Percentiles rank a stretch among this genome's conserved stretches.
Evolutionary conservation across 2,329 filamentous ascomycete genomes (phyloP).

Genomic region (Metarhizium guizhouense): DNA sequence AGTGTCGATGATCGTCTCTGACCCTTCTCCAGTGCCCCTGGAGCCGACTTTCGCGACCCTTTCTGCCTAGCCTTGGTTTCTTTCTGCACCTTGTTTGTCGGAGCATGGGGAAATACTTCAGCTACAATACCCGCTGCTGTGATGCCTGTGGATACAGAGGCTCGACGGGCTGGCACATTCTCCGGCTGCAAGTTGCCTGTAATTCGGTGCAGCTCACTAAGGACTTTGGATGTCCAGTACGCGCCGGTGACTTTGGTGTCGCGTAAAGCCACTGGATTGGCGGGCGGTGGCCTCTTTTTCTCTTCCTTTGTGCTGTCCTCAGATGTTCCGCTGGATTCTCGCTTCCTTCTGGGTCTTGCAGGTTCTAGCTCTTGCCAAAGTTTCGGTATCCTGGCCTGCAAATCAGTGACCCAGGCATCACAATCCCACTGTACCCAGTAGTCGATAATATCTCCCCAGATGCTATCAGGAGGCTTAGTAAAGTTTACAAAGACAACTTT

Average conservation of each 20-base stretch:
- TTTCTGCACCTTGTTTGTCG: constrained; percentile 3
- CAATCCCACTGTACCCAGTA: constrained; percentile 70
- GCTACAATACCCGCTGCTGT: background rate
- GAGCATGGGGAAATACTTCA: background rate
- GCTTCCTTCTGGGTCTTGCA: constrained; percentile 30
- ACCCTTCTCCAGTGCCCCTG: constrained; percentile 22
- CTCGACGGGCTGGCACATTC: constrained; percentile 10
- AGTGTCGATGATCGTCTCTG: constrained; percentile 23
- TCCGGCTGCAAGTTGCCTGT: constrained; percentile 12
- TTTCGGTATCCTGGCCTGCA: constrained; percentile 48
- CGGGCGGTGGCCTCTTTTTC: constrained; percentile 22
- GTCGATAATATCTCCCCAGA: constrained; percentile 65
- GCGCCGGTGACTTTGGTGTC: constrained; percentile 38
- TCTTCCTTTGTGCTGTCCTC: constrained; percentile 18
- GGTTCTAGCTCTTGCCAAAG: constrained; percentile 48
- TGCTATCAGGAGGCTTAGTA: constrained; percentile 62
- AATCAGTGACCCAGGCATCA: constrained; percentile 60
- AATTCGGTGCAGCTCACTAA: constrained; percentile 28
- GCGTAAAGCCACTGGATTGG: constrained; percentile 32
- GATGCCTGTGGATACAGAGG: constrained; percentile 9
- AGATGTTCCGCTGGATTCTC: constrained; percentile 17
- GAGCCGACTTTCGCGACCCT: constrained; percentile 31
- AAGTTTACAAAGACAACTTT: constrained; percentile 67
- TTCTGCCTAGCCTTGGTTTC: constrained; percentile 17
- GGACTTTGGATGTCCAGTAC: constrained; percentile 34